Percentiles rank a stretch among this genome's conserved stretches.
Evolutionary conservation across 192 early-diverging fungal species (phyloP).

Genomic region (Coemansia sp.): DNA sequence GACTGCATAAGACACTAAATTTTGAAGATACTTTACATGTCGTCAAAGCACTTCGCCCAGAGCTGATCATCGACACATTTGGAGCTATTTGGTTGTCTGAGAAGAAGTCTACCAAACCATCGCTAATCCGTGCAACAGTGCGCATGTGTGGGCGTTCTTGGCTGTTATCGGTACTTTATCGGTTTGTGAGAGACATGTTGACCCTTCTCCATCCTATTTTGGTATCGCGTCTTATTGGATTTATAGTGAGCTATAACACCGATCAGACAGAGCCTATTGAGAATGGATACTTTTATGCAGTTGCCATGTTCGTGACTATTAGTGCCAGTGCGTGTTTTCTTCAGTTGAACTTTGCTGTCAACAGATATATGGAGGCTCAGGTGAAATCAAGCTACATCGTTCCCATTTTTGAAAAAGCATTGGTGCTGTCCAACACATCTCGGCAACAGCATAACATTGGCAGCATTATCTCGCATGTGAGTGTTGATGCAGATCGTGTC

Average conservation of each 20-base stretch:
- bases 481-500: too few species aligned
- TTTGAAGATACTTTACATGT: slow-evolving; percentile 1
- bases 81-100: slow-evolving; percentile 12
- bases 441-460: too few species aligned
- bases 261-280: slow-evolving; percentile 6
- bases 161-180: slow-evolving; percentile 68
- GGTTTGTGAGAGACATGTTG: slow-evolving; percentile 66
- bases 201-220: slow-evolving; percentile 77
- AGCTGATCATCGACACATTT: slow-evolving; percentile 11
- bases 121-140: neutral
- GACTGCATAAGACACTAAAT: slow-evolving; percentile 61
- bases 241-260: slow-evolving; percentile 15
- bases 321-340: neutral
- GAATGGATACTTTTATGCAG: slow-evolving; percentile 23
- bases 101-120: slow-evolving; percentile 16
- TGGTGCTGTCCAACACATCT: too few species aligned
- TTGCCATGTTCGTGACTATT: slow-evolving; percentile 16
- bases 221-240: slow-evolving; percentile 16
- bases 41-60: neutral
- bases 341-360: too few species aligned
- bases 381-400: too few species aligned
- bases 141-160: slow-evolving; percentile 39
- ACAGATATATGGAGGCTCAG: too few species aligned
- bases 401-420: too few species aligned
- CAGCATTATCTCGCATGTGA: too few species aligned